These are phyloP conservation scores for Exserohilum rostratum DNA, from an alignment of 2,329 filamentous ascomycete species.

Conservation along the genomic window DNA sequence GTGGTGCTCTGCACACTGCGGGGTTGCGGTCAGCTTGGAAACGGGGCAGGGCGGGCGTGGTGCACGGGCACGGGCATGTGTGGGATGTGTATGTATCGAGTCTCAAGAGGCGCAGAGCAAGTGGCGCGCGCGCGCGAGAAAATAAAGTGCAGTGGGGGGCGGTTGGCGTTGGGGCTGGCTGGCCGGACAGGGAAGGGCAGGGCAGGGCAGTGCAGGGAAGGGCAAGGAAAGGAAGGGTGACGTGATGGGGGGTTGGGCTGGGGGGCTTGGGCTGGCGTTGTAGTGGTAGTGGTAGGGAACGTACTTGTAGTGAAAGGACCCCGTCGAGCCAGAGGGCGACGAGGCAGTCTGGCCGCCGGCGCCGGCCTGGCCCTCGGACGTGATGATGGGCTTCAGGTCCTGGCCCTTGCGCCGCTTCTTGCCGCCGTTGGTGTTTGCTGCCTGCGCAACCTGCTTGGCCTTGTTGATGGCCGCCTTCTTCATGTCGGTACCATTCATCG, in stretches of 20 bases:
- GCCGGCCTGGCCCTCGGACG: slow-evolving; percentile 62
- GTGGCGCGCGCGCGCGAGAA: slow-evolving; percentile 16
- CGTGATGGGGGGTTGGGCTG: slow-evolving; percentile 1
- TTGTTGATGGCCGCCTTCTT: slow-evolving; percentile 70
- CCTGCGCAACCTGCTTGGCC: slow-evolving; percentile 68
- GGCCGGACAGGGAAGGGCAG: too few relatives aligned
- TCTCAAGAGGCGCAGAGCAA: not conserved
- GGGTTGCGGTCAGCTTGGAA: slow-evolving; percentile 25
- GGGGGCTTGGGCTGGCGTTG: not conserved
- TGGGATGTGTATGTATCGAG: not conserved
- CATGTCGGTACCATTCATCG: slow-evolving; percentile 71
- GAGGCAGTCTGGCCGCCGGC: slow-evolving; percentile 46
- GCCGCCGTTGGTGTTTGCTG: slow-evolving; percentile 60
- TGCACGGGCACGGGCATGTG: not conserved
- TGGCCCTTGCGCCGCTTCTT: slow-evolving; percentile 80
- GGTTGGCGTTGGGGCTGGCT: too few relatives aligned
- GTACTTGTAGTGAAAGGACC: slow-evolving; percentile 51
- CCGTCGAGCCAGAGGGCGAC: slow-evolving; percentile 47
- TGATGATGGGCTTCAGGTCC: slow-evolving; percentile 75
- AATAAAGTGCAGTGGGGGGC: slow-evolving; percentile 2
- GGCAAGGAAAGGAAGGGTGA: not conserved
- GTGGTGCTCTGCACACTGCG: slow-evolving; percentile 57
- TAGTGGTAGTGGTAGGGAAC: slow-evolving; percentile 22
- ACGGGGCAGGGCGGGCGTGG: not conserved
- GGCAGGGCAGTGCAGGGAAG: slow-evolving; percentile 3